phyloP scores from a whole-genome alignment of 169 alveolate species.

The Plasmodium inui region DNA sequence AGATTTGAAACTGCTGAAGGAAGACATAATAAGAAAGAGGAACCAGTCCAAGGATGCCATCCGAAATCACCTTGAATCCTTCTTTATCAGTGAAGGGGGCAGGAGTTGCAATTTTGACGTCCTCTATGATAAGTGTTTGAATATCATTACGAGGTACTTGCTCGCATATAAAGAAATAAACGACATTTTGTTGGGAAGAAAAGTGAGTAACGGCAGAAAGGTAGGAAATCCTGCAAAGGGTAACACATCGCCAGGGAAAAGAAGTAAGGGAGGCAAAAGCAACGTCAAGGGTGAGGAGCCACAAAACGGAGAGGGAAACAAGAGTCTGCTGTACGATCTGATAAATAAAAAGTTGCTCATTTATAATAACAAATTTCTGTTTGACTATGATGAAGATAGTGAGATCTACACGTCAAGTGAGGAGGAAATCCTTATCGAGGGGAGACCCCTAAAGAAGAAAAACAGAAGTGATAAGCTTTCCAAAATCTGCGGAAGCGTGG shows the following conservation, averaged over 20 bases:
- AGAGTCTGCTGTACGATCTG: conserved; percentile 7
- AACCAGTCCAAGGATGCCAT: conserved; percentile 18
- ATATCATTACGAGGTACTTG: conserved; percentile 49
- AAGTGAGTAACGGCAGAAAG: neutral
- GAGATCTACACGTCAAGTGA: conserved; percentile 76
- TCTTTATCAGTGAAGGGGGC: conserved; percentile 1
- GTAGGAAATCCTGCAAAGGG: neutral
- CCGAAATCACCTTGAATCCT: neutral
- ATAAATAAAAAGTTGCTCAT: conserved; percentile 32
- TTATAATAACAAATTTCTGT: conserved; percentile 39
- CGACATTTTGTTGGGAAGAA: neutral
- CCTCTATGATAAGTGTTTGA: conserved; percentile 67
- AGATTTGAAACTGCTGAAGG: conserved; percentile 47
- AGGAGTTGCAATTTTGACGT: conserved; percentile 45
- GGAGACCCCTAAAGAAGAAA: neutral
- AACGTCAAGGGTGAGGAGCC: neutral
- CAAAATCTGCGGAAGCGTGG: neutral
- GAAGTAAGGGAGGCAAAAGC: neutral
- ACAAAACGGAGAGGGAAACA: neutral
- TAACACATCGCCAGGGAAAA: neutral
- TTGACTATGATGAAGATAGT: conserved; percentile 72
- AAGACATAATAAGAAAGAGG: conserved; percentile 24
- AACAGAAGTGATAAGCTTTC: neutral
- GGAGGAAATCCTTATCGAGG: conserved; percentile 70
- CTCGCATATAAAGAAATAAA: conserved; percentile 42